Conservation (phyloP, 768 basidiomycete genomes). For the Hygrocybe coccinea region DNA sequence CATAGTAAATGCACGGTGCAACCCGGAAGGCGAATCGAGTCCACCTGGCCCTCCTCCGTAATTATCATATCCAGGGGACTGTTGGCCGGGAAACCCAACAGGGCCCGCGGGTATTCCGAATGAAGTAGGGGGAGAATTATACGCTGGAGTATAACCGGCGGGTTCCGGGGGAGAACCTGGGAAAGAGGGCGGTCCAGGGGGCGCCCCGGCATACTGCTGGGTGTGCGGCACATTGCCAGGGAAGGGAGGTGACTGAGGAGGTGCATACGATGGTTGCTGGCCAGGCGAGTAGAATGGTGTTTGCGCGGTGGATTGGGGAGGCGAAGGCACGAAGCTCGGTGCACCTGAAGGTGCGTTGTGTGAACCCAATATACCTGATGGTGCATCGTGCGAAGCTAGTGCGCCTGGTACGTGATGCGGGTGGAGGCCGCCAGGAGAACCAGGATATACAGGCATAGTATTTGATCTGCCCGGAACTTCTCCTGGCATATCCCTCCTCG, state of each 20-base stretch:
- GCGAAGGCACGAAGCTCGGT: constrained; percentile 22
- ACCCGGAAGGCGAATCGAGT: constrained; percentile 23
- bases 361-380: too few species aligned
- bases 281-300: constrained; percentile 4
- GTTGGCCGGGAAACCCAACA: background rate
- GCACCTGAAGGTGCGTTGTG: constrained; percentile 8
- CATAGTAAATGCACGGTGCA: background rate
- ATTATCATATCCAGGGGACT: background rate
- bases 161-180: constrained; percentile 13
- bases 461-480: constrained; percentile 15
- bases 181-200: constrained; percentile 2
- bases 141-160: background rate
- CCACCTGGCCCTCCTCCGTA: constrained; percentile 2
- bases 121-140: background rate
- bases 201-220: constrained; percentile 19
- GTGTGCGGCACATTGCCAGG: constrained; percentile 20
- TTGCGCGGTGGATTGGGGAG: background rate
- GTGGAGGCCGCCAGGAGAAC: constrained; percentile 5
- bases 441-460: constrained; percentile 12
- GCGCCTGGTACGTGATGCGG: constrained; percentile 2
- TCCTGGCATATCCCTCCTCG: constrained; percentile 24
- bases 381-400: background rate
- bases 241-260: constrained; percentile 25
- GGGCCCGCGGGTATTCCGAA: background rate
- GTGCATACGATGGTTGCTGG: constrained; percentile 6